A percentile compares a stretch with the other conserved stretches of the same genome.
phyloP scores from a whole-genome alignment of 139 green algal genomes.

The Chlorella sp. region DNA sequence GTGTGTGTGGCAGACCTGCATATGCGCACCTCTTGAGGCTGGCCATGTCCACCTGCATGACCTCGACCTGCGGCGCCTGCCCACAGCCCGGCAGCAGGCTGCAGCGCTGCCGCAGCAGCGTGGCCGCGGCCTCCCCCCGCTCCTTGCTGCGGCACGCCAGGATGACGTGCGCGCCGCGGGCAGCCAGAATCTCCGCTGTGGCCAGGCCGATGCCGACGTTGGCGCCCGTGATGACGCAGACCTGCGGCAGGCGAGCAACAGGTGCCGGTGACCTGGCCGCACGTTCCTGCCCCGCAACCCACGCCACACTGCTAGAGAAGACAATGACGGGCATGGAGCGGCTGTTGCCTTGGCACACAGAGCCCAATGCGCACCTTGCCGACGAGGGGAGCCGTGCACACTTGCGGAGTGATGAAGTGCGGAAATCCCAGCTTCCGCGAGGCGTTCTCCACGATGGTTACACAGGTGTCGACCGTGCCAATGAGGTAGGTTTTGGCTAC shows the following conservation, averaged over 20 bases:
- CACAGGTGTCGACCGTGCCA: not conserved
- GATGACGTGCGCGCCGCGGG: constrained; percentile 38
- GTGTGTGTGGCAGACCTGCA: not conserved
- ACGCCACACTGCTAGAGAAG: not conserved
- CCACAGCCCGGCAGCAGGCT: constrained; percentile 12
- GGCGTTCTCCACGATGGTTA: not conserved
- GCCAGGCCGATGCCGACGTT: constrained; percentile 50
- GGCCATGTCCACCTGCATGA: constrained; percentile 50
- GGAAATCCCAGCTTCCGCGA: not conserved
- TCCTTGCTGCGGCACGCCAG: constrained; percentile 1
- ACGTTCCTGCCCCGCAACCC: not conserved
- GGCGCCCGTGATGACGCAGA: constrained; percentile 45
- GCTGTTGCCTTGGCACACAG: no score
- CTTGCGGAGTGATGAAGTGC: not conserved
- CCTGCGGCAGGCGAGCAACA: constrained; percentile 12
- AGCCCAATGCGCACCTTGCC: not conserved
- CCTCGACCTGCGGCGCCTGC: constrained; percentile 13
- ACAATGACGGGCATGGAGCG: no score
- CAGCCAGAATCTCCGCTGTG: constrained; percentile 33
- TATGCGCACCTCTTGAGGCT: constrained; percentile 18
- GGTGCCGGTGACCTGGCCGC: not conserved
- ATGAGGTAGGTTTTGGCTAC: not conserved
- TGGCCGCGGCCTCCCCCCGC: constrained; percentile 1
- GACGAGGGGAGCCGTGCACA: not conserved
- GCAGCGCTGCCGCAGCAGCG: not conserved